Evolutionary conservation across 352 stramenopile genomes (phyloP), one percentile per base, ranked within the genome.

Genomic region (Salisapilia sapeloensis): DNA sequence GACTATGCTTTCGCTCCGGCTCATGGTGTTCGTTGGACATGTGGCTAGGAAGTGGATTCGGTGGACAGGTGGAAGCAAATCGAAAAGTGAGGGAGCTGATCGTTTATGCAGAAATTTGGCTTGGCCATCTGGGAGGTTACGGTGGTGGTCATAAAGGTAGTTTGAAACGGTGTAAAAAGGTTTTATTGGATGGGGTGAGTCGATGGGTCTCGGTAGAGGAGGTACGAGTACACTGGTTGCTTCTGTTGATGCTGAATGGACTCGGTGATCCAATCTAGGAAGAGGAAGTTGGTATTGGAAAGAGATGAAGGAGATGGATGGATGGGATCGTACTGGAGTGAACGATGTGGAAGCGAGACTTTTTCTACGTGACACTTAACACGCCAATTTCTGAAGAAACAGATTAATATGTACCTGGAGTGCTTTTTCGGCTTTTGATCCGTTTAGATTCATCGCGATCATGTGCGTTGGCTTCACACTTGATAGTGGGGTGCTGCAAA

Each of bases 211-310:
- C 41, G 40, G 65, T 84, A 86, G 15, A 84, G 51, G 11, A 82
- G 50, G 29, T 60, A 89, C 7, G 76, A 63, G 23, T 65, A 78
- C 38, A 83, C 70, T 2, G 62, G 36, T 24, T 69, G 55, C 8
- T 64, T 60, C 40, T 80, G 81, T 19, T 61, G 48, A 16, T 39
- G 42, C 28, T 78, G 78, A 8, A 89, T 51, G 9, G 62, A 85
- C 35, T 81, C 50, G n/a, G 84, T 33, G 19, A 86, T 64, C 74
- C 74, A 89, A 85, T 64, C 70, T 57, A 61, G 50, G 21, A 46
- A 60, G 13, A 89, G 67, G 28, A 76, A 76, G 24, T 79, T 72
- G 42, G 76, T 45, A 30, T 65, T 81, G 3, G 61, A 38, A 17
- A 43, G 50, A 24, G 46, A 66, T 69, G 83, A 22, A 16, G 14